These are phyloP conservation scores for Bipolaris zeicola DNA, from an alignment of 2,329 filamentous ascomycete species.

Conservation along the genomic window DNA sequence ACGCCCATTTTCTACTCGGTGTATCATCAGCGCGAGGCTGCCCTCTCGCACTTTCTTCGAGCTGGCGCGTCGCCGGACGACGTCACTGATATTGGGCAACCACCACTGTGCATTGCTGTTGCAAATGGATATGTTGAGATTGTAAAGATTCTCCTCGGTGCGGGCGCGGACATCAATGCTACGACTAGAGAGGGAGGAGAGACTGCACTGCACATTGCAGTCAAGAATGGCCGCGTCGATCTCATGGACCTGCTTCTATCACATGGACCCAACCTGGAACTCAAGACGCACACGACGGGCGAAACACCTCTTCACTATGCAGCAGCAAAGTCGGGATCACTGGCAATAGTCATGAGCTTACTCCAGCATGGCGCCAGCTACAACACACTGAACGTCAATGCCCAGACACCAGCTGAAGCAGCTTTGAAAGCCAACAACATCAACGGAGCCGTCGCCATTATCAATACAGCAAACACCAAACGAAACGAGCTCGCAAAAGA, in stretches of 20 bases:
- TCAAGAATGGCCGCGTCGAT: conserved; percentile 32
- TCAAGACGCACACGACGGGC: conserved; percentile 26
- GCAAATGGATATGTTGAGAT: conserved; percentile 33
- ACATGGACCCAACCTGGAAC: conserved; percentile 29
- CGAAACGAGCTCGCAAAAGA: conserved; percentile 36
- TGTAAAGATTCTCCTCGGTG: conserved; percentile 35
- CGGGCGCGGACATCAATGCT: conserved; percentile 35
- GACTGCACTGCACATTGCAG: conserved; percentile 40
- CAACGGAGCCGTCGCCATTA: conserved; percentile 39
- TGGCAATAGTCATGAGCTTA: conserved; percentile 30
- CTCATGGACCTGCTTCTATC: conserved; percentile 35
- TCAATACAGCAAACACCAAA: conserved; percentile 36
- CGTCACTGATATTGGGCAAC: conserved; percentile 23
- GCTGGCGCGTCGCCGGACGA: conserved; percentile 37
- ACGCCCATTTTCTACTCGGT: conserved; percentile 41
- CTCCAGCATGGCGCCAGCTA: conserved; percentile 38
- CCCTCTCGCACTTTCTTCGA: conserved; percentile 39
- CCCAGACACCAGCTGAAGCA: conserved; percentile 35
- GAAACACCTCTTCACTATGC: conserved; percentile 45
- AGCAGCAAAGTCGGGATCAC: conserved; percentile 30
- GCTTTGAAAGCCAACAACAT: conserved; percentile 37
- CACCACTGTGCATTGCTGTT: conserved; percentile 39
- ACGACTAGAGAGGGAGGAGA: conserved; percentile 30
- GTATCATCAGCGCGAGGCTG: conserved; percentile 40
- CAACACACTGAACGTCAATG: conserved; percentile 26